Percentiles rank a stretch among this genome's conserved stretches.
These are phyloP conservation scores for Pterulicium gracile DNA, from an alignment of 1,284 basidiomycete genomes.

Conservation along the genomic window DNA sequence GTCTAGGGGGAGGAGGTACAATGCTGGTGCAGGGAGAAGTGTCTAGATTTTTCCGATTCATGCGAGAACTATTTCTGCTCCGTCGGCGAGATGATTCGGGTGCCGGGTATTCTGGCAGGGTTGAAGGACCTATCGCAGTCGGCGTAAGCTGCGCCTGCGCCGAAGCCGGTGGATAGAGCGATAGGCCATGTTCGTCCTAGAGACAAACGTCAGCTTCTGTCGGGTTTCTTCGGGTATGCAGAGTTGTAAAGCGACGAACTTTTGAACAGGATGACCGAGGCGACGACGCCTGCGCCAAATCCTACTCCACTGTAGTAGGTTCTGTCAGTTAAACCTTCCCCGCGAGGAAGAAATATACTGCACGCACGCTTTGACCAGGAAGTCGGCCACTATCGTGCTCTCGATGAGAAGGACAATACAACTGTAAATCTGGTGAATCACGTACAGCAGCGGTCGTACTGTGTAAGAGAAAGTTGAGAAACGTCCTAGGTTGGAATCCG, in stretches of 20 bases:
- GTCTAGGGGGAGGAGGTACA: not conserved
- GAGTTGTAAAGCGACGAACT: conserved; percentile 49
- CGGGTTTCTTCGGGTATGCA: conserved; percentile 8
- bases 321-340: no score
- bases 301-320: conserved; percentile 73
- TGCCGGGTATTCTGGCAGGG: conserved; percentile 86
- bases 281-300: conserved; percentile 88
- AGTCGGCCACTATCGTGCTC: conserved; percentile 50
- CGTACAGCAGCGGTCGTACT: conserved; percentile 92
- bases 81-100: conserved; percentile 52
- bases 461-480: conserved; percentile 7
- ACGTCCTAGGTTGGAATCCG: not conserved
- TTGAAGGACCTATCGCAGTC: conserved; percentile 97
- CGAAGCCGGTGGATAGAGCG: conserved; percentile 87
- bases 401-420: conserved; percentile 8
- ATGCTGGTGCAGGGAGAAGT: not conserved
- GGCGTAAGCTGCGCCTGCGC: conserved; percentile 80
- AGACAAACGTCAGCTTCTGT: conserved; percentile 8
- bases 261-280: conserved; percentile 91
- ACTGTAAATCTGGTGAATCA: no score
- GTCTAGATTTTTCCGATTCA: not conserved
- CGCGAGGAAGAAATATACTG: conserved; percentile 14
- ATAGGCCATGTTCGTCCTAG: conserved; percentile 96
- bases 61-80: conserved; percentile 5
- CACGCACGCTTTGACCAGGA: conserved; percentile 68